Conservation (phyloP, 768 basidiomycete species). For the Boletus huronensis region DNA sequence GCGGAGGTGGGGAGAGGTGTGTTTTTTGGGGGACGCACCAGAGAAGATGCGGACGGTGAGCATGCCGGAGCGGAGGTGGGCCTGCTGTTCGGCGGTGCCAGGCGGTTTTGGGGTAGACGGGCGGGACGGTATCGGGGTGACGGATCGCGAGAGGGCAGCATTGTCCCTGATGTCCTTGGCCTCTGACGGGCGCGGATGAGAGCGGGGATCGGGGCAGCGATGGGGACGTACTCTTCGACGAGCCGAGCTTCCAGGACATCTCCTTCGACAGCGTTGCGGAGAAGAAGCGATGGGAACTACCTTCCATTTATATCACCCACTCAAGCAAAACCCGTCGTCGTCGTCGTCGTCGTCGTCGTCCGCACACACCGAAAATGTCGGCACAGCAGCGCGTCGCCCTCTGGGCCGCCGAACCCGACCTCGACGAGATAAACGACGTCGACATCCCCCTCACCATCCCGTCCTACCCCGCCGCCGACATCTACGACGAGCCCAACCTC, state of each 20-base stretch:
- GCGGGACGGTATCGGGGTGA: conserved; percentile 77
- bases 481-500: conserved; percentile 41
- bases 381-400: conserved; percentile 64
- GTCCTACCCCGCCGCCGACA: conserved; percentile 24
- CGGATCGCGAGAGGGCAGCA: conserved; percentile 70
- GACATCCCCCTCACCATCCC: conserved; percentile 45
- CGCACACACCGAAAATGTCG: no score
- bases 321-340: no score
- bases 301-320: conserved; percentile 7
- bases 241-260: conserved; percentile 60
- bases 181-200: conserved; percentile 38
- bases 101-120: conserved; percentile 72
- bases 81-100: conserved; percentile 42
- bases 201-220: not conserved
- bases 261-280: no score
- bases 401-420: conserved; percentile 77
- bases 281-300: no score
- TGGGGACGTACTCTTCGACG: conserved; percentile 33
- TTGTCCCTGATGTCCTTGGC: conserved; percentile 69
- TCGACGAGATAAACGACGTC: conserved; percentile 69
- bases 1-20: no score
- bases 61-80: conserved; percentile 80
- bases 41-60: conserved; percentile 96
- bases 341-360: no score
- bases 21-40: no score